phyloP scores from a whole-genome alignment of 257 asterid genomes.

The Phtheirospermum japonicum region DNA sequence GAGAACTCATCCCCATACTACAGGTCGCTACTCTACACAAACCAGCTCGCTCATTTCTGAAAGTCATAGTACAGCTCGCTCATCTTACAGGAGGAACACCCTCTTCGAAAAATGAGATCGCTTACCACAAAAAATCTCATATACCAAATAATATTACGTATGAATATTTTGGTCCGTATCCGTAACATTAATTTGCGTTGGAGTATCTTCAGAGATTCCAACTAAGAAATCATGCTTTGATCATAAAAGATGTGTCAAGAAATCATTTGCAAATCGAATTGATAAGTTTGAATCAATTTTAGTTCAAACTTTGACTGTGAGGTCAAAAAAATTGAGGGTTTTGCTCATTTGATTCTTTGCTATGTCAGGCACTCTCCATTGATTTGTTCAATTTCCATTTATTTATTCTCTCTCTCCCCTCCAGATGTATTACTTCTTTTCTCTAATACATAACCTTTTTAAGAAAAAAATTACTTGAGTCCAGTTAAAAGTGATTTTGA shows the following conservation, averaged over 20 bases:
- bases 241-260: background rate
- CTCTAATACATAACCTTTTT: constrained; percentile 13
- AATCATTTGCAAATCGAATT: background rate
- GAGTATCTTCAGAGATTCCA: too few relatives aligned
- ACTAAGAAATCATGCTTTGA: constrained; percentile 4
- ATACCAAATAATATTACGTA: too few relatives aligned
- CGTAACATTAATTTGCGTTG: too few relatives aligned
- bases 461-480: constrained; percentile 7
- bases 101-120: too few relatives aligned
- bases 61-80: too few relatives aligned
- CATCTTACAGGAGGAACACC: too few relatives aligned
- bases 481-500: constrained; percentile 20
- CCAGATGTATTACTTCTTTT: constrained; percentile 7
- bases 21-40: too few relatives aligned
- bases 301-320: constrained; percentile 28
- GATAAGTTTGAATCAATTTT: background rate
- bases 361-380: constrained; percentile 19
- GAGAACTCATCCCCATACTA: too few relatives aligned
- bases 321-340: constrained; percentile 15
- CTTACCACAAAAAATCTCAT: too few relatives aligned
- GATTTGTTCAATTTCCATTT: background rate
- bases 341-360: constrained; percentile 28
- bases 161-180: too few relatives aligned
- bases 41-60: too few relatives aligned
- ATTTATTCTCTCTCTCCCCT: background rate